These are phyloP conservation scores for Lachnellula suecica DNA, from an alignment of 2,329 filamentous ascomycete species.

Conservation along the genomic window DNA sequence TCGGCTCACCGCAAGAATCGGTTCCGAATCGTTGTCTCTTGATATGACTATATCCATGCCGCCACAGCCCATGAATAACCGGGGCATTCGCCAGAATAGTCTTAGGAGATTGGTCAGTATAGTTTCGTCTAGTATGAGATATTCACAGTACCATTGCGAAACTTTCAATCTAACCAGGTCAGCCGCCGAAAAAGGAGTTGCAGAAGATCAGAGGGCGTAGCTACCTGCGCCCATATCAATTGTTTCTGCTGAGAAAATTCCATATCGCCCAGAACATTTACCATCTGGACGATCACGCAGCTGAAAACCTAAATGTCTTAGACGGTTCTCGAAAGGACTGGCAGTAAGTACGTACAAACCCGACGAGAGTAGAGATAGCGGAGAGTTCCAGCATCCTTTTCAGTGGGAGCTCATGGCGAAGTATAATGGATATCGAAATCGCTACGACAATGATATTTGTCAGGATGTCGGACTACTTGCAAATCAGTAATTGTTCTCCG, in stretches of 20 bases:
- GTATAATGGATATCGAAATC: no score
- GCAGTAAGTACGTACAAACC: no score
- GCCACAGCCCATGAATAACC: conserved; percentile 22
- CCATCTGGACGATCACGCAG: conserved; percentile 6
- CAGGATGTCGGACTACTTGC: conserved; percentile 14
- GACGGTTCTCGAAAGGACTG: no score
- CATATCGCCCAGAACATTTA: conserved; percentile 6
- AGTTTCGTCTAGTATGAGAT: no score
- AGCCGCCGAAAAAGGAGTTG: background rate
- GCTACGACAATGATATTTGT: conserved; percentile 19
- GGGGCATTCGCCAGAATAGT: conserved; percentile 25
- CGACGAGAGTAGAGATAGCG: no score
- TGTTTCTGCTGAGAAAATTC: conserved; percentile 2
- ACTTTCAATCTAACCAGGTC: conserved; percentile 18
- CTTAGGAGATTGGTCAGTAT: conserved; percentile 6
- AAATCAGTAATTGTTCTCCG: background rate
- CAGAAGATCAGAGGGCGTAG: background rate
- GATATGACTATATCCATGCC: conserved; percentile 15
- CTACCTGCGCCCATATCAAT: conserved; percentile 21
- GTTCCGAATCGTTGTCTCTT: conserved; percentile 10
- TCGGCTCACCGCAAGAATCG: conserved; percentile 6
- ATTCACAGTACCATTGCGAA: conserved; percentile 22
- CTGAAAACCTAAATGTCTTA: conserved; percentile 1
- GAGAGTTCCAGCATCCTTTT: no score
- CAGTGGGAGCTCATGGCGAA: no score